Evolutionary conservation across 306 rosid species (phyloP).

Genomic region (Dryas octopetala): DNA sequence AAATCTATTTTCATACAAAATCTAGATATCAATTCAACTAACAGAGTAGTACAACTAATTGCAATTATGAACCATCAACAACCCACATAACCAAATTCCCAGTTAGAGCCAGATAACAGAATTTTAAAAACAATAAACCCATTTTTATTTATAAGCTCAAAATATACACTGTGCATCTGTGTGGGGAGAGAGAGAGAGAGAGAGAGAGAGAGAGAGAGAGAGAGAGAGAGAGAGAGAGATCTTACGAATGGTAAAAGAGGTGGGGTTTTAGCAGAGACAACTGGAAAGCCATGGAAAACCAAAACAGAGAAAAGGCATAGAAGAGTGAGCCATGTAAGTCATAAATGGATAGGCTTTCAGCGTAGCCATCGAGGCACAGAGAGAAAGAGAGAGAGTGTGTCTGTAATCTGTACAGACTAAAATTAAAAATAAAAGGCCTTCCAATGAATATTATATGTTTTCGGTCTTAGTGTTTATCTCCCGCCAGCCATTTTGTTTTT

Average conservation of each 20-base stretch:
- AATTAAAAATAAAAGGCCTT: not conserved
- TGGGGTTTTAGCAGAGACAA: constrained; percentile 39
- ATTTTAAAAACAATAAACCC: not conserved
- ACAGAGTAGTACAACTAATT: not conserved
- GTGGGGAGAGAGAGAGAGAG: not conserved
- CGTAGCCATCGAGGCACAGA: constrained; percentile 48
- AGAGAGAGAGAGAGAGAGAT: constrained; percentile 23
- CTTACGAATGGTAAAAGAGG: constrained; percentile 45
- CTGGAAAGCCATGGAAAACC: constrained; percentile 50
- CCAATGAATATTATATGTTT: not conserved
- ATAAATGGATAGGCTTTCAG: constrained; percentile 28
- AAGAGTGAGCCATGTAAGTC: not conserved
- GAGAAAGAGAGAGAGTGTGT: constrained; percentile 2
- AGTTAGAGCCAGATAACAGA: not conserved
- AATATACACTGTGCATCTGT: not conserved
- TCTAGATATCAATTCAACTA: constrained; percentile 1
- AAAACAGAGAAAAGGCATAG: constrained; percentile 20
- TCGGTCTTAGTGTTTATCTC: constrained; percentile 30
- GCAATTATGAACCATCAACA: not conserved
- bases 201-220: not conserved
- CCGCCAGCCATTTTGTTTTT: constrained; percentile 28
- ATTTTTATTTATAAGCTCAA: not conserved
- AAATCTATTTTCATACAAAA: not conserved
- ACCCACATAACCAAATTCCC: not conserved
- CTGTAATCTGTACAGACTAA: not conserved